Evolutionary conservation across 176 grass and related monocot genomes (phyloP), one percentile per base, ranked within the genome.

Genomic region (Bolboschoenus planiculmis): DNA sequence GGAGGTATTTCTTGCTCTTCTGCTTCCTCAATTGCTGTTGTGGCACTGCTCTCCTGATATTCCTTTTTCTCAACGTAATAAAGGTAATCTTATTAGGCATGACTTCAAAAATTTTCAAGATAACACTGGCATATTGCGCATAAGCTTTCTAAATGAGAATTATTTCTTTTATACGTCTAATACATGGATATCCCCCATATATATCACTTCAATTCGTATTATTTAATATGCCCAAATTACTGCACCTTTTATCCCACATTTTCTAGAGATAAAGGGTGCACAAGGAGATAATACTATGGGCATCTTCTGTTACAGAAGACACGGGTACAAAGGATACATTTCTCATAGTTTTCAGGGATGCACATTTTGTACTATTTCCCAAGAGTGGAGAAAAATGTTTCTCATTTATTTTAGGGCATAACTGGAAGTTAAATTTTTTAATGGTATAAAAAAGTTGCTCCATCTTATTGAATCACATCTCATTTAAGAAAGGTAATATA

Each of bases 1-100:
- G 78, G 30, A 4, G 87, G 24, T 56, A 46, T 9, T 78, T 93
- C 86, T 59, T 85, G 35, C 21, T 85, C 80, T 29, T 66, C 53
- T 51, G 60, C 56, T 43, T 83, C 82, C 24, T 93, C 84, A 35
- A 88, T 63, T 82, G 10, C n/a, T 31, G 51, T 40, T 62, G 78
- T 53, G 44, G 58, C 66, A 62, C 66, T 88, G 4, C 16, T 85
- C 44, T 88, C 78, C 53, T 63, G 78, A 68, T 90, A 97, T 79
- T 93, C 91, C 94, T 97, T 80, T n/a, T 82, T 88, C 79, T 48
- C 78, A 23, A 81, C 36, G 42, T 58, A 51, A 39, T 16, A 60
- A 62, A 27, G 51, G 29, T 81, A 58, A 37, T 7, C 37, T 8
- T 56, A 54, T 11, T 18, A 37, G 1, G 47, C 29, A 56, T 24